Conservation (phyloP, 1,139 yeast species). For the Taiozyma onychis region DNA sequence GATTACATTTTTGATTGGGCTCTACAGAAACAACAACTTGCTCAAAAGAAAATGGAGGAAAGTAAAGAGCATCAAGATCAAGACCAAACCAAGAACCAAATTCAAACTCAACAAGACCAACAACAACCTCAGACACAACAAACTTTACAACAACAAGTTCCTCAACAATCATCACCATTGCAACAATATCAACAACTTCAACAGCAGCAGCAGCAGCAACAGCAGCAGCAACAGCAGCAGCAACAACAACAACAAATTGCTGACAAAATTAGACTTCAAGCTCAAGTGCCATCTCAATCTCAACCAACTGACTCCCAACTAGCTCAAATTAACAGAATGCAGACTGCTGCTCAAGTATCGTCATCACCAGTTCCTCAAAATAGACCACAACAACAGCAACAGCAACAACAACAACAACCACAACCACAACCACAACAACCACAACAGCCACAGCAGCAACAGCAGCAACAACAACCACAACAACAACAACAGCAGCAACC, state of each 20-base stretch:
- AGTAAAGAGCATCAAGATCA: conserved; percentile 6
- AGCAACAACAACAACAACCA: not conserved
- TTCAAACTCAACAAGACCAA: conserved; percentile 11
- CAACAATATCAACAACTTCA: not conserved
- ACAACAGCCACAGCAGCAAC: not conserved
- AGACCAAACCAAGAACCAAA: conserved; percentile 13
- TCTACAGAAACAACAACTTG: conserved; percentile 72
- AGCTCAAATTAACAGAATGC: not conserved
- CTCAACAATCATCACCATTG: conserved; percentile 4
- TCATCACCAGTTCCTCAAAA: not conserved
- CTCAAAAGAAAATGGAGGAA: conserved; percentile 36
- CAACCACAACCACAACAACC: not conserved
- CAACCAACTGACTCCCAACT: not conserved
- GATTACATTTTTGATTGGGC: conserved; percentile 99
- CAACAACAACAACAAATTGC: not conserved
- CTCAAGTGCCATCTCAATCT: not conserved
- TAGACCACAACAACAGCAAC: not conserved
- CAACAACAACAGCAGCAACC: not conserved
- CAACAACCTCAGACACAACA: conserved; percentile 1
- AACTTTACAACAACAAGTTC: conserved; percentile 12
- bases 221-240: conserved; percentile 5
- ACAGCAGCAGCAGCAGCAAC: conserved; percentile 3
- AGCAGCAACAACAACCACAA: not conserved
- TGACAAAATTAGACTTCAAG: not conserved
- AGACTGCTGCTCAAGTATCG: not conserved